Evolutionary conservation across 305 asterid genomes (phyloP).

Genomic region (Solanum chacoense): DNA sequence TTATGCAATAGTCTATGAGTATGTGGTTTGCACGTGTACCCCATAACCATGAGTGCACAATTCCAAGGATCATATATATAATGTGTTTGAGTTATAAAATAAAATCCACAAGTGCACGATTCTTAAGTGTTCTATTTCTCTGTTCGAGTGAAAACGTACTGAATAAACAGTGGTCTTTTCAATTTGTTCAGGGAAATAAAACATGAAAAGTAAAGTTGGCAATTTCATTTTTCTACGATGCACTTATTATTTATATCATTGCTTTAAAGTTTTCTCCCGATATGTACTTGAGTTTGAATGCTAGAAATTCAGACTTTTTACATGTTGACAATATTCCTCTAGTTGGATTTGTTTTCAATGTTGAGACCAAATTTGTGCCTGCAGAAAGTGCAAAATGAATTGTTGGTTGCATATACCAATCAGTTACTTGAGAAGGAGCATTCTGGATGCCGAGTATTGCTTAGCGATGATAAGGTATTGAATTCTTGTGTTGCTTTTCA

Average conservation of each 20-base stretch:
- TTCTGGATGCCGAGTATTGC: slow-evolving; percentile 39
- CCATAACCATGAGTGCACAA: not conserved
- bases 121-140: not conserved
- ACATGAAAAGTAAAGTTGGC: not conserved
- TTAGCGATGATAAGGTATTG: slow-evolving; percentile 42
- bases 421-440: slow-evolving; percentile 40
- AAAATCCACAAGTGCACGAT: not conserved
- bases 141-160: not conserved
- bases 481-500: not conserved
- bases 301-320: not conserved
- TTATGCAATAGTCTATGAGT: not conserved
- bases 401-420: slow-evolving; percentile 23
- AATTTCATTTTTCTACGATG: not conserved
- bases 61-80: not conserved
- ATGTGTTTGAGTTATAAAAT: not conserved
- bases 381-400: slow-evolving; percentile 33
- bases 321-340: not conserved
- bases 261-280: not conserved
- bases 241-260: not conserved
- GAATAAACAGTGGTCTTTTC: not conserved
- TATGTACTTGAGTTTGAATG: not conserved
- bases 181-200: not conserved
- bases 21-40: not conserved
- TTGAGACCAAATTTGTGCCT: not conserved
- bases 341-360: not conserved